Conservation (phyloP, 2,329 filamentous ascomycete genomes). For the Clonostachys byssicola region DNA sequence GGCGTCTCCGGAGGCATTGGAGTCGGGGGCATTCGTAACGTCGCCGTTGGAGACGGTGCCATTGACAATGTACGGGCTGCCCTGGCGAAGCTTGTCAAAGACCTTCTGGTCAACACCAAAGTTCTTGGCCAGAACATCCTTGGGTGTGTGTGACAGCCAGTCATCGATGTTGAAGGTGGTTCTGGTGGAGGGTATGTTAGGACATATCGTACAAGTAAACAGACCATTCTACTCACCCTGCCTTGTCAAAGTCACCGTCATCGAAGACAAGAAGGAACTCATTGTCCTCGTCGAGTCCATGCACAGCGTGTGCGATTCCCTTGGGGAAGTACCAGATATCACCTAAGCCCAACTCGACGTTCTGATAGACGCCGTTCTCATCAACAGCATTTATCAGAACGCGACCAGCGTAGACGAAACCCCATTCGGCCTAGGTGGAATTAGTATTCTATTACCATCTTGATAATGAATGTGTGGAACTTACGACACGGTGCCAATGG, state of each 20-base stretch:
- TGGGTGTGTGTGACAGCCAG: slow-evolving; percentile 65
- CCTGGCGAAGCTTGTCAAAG: slow-evolving; percentile 52
- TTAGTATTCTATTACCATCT: neutral
- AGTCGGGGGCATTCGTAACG: slow-evolving; percentile 28
- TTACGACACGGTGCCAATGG: slow-evolving; percentile 64
- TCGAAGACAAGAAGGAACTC: slow-evolving; percentile 66
- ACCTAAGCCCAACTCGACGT: slow-evolving; percentile 51
- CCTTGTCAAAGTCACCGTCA: slow-evolving; percentile 61
- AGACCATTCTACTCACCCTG: slow-evolving; percentile 36
- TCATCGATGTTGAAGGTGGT: slow-evolving; percentile 70
- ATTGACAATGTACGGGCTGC: slow-evolving; percentile 60
- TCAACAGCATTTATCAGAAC: slow-evolving; percentile 58
- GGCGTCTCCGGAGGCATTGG: slow-evolving; percentile 47
- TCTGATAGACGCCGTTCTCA: slow-evolving; percentile 52
- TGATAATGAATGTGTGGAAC: slow-evolving; percentile 16
- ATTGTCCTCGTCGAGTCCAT: slow-evolving; percentile 62
- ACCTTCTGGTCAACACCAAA: slow-evolving; percentile 58
- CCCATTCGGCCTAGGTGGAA: slow-evolving; percentile 56
- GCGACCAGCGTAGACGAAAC: slow-evolving; percentile 54
- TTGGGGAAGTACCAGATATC: slow-evolving; percentile 70
- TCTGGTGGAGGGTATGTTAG: slow-evolving; percentile 19
- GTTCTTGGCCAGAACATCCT: slow-evolving; percentile 61
- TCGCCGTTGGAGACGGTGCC: slow-evolving; percentile 43
- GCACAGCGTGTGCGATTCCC: slow-evolving; percentile 58
- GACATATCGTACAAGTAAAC: neutral